These are phyloP conservation scores for Collybiopsis confluens DNA, from an alignment of 768 basidiomycete genomes.

Conservation along the genomic window DNA sequence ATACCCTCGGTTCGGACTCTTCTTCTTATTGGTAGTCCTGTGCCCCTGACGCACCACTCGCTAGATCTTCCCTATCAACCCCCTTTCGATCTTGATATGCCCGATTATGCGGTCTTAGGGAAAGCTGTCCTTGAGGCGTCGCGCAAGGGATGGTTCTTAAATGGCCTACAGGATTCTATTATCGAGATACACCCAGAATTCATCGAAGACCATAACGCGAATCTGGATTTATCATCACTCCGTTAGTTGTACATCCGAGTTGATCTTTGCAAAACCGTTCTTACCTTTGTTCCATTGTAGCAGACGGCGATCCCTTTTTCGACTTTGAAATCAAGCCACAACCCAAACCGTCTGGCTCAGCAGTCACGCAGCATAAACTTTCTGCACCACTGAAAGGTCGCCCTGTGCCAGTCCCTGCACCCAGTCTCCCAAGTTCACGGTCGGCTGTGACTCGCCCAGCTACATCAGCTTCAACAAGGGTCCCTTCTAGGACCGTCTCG, in stretches of 20 bases:
- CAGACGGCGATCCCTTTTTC: slow-evolving; percentile 27
- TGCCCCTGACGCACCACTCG: too few relatives aligned
- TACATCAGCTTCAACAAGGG: neutral
- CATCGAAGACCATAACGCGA: slow-evolving; percentile 22
- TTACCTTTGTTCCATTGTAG: slow-evolving; percentile 7
- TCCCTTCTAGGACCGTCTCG: neutral
- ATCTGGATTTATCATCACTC: slow-evolving; percentile 24
- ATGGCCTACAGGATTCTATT: slow-evolving; percentile 24
- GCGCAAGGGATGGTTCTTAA: slow-evolving; percentile 23
- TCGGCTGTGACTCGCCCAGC: neutral
- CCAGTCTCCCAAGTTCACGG: neutral
- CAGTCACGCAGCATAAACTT: neutral
- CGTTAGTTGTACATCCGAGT: neutral
- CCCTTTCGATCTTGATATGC: slow-evolving; percentile 40
- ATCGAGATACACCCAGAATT: slow-evolving; percentile 22
- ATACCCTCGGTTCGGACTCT: slow-evolving; percentile 15
- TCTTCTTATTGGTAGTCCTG: neutral
- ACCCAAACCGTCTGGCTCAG: neutral
- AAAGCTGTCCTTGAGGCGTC: slow-evolving; percentile 29
- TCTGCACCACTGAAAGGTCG: neutral
- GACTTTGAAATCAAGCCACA: neutral
- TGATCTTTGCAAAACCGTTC: neutral
- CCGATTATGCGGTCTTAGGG: slow-evolving; percentile 39
- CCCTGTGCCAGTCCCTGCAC: neutral
- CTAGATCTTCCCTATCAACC: slow-evolving; percentile 40